A percentile compares a stretch with the other conserved stretches of the same genome.
phyloP scores from a whole-genome alignment of 1,139 yeast genomes.

The Sugiyamaella grinbergsii region DNA sequence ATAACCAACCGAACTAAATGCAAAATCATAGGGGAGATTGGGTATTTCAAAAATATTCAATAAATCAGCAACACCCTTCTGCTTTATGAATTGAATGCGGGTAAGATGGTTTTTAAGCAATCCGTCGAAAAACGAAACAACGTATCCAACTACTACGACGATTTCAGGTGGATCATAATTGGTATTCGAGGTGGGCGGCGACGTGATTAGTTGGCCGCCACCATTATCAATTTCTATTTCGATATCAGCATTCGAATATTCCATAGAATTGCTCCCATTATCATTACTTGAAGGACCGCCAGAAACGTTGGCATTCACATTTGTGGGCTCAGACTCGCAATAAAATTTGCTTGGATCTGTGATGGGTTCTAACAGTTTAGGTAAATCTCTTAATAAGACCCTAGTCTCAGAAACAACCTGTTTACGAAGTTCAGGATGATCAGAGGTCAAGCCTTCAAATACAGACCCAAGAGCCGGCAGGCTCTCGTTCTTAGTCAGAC shows the following conservation, averaged over 20 bases:
- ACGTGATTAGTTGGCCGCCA: neutral
- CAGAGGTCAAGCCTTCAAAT: constrained; percentile 81
- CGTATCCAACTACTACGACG: constrained; percentile 31
- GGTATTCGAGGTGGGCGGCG: neutral
- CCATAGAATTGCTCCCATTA: constrained; percentile 5
- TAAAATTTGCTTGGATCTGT: constrained; percentile 25
- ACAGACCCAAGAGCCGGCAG: constrained; percentile 63
- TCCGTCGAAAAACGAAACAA: constrained; percentile 40
- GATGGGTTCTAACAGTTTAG: constrained; percentile 35
- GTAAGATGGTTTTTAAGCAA: constrained; percentile 40
- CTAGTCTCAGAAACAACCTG: constrained; percentile 56
- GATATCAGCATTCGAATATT: constrained; percentile 11
- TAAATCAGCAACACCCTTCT: constrained; percentile 37
- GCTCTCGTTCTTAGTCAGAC: constrained; percentile 36
- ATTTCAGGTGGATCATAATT: constrained; percentile 28
- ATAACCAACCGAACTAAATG: constrained; percentile 38
- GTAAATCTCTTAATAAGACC: constrained; percentile 51
- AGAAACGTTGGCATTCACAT: neutral
- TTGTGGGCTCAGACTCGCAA: constrained; percentile 23
- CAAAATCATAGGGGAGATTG: constrained; percentile 44
- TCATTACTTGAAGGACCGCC: neutral
- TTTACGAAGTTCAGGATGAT: constrained; percentile 72
- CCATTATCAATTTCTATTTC: constrained; percentile 7
- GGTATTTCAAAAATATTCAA: constrained; percentile 36
- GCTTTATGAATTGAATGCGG: constrained; percentile 40